Evolutionary conservation across 2,329 filamentous ascomycete genomes (phyloP), one percentile per base, ranked within the genome.

Genomic region (Cladosporium cucumerinum): DNA sequence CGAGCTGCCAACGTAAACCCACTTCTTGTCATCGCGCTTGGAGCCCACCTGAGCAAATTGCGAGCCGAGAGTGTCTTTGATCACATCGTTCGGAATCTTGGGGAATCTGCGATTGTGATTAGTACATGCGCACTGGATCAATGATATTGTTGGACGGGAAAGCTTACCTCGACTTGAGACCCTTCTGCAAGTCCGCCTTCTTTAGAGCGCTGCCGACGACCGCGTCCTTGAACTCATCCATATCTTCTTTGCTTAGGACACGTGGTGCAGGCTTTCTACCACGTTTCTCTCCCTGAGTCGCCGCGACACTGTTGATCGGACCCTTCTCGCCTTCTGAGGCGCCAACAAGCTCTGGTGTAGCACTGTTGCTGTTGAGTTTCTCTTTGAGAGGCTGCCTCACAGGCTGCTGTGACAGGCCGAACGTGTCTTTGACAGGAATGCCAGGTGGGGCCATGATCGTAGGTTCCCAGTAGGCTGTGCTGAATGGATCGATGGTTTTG

Each of bases 401-500:
- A 39, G 62, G 21, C 11, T 51, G 55, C 36, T 63, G 61, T 30
- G 54, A 55, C 8, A 58, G 25, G 23, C 55, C 60, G 12, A 62
- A 62, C 16, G 49, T 62, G 34, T 62, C 60, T 32, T 16, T 62
- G 32, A 62, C 34, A 21, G 60, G 60, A 46, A 58, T 65, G 51
- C 67, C 60, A 32, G 66, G 64, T 39, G 67, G 51, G 18, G 69
- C 51, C 43, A 73, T 64, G 7, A 23, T 72, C 2, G 76, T 71
- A 11, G 74, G 72, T 8, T 77, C 76, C 95, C 95, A 98, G 77
- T 98, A 98, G 0, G 81, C 77, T 0, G 86, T 87, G 0, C 92
- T 93, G 74, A 94, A 96, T 0, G 95, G 95, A 72, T 99, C 89
- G 68, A 99, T 94, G 8, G 87, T 86, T 78, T 62, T 77, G 74